Evolutionary conservation across 2,329 filamentous ascomycete genomes (phyloP).

Genomic region (Macrophomina tecta): DNA sequence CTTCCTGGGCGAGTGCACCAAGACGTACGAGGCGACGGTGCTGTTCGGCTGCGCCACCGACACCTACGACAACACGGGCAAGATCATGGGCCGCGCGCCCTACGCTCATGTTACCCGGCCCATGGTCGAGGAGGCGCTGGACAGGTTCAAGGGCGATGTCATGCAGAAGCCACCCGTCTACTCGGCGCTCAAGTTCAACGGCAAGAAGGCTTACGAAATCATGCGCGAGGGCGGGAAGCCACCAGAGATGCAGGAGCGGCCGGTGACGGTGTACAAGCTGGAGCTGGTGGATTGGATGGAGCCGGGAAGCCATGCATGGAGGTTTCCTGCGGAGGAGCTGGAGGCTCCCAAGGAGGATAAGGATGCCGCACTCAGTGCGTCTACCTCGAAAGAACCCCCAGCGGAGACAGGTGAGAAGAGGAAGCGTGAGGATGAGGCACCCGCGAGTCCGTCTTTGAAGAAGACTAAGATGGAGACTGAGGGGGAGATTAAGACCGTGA

Average conservation of each 20-base stretch:
- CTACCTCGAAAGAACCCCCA: background rate
- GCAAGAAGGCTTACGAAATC: conserved; percentile 95
- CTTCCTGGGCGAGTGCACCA: conserved; percentile 82
- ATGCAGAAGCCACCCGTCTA: conserved; percentile 92
- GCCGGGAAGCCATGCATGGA: conserved; percentile 77
- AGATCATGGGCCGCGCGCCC: conserved; percentile 74
- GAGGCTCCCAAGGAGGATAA: conserved; percentile 50
- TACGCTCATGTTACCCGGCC: conserved; percentile 84
- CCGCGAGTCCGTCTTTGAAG: conserved; percentile 10
- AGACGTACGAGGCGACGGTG: conserved; percentile 88
- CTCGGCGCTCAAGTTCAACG: conserved; percentile 89
- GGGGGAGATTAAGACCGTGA: conserved; percentile 27
- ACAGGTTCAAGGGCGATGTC: conserved; percentile 78
- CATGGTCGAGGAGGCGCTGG: conserved; percentile 77
- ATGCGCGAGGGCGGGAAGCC: conserved; percentile 87
- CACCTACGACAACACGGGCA: conserved; percentile 86
- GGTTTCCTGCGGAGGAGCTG: conserved; percentile 81
- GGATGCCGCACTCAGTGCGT: conserved; percentile 25
- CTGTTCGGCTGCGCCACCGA: conserved; percentile 93
- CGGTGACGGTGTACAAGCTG: conserved; percentile 77
- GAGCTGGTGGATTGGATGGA: conserved; percentile 85
- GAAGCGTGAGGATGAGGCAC: conserved; percentile 36
- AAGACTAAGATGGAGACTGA: conserved; percentile 47
- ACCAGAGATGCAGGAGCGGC: conserved; percentile 81
- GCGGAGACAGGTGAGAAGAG: conserved; percentile 32